Base-by-base conservation (phyloP, 2,329 filamentous ascomycete species). In the Bretziella fagacearum region DNA sequence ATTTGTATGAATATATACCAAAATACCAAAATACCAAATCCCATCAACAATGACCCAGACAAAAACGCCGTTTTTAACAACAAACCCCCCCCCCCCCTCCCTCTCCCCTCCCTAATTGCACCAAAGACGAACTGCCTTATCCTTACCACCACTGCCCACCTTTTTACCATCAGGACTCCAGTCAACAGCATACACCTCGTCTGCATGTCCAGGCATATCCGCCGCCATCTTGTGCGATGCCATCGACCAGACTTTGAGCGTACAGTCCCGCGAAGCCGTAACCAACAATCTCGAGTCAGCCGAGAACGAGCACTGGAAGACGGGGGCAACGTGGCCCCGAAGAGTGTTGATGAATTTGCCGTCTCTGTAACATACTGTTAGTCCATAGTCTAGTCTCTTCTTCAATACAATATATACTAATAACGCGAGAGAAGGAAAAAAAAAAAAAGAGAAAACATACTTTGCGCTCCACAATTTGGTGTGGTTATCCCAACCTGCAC, bases 181-280 rank as follows among this genome's bases (percentile, higher is more conserved):
- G 60, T 96, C 89, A 10, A 95, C 79, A 0, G 87, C 85, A 61
- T 87, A 95, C 0, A 95, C 87, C 60, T 95, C 84, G 56, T 94
- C 89, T 59, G 84, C 75, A 60, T 96, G 89, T 0, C 89, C 86
- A 0, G 87, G 85, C 39, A 96, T 66, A 65, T 95, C 87, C 41
- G 67, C 65, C 2, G 77, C 74, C 50, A 98, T 65, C 63, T 93
- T 94, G 44, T 80, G 82, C 1, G 81, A 84, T 52, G 80, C 71
- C 59, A 94, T 82, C 56, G 93, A 86, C 87, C 89, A 98, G 4
- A 93, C 83, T 60, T 94, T 96, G 42, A 96, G 65, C 0, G 91
- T 96, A 2, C 84, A 91, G 59, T 96, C 91, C 60, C 93, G 93
- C 52, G 81, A 87, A 2, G 74, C 82, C 26, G 84, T 93, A 11